These are phyloP conservation scores for Paramecium bursaria DNA, from an alignment of 73 alveolate species.

Conservation along the genomic window DNA sequence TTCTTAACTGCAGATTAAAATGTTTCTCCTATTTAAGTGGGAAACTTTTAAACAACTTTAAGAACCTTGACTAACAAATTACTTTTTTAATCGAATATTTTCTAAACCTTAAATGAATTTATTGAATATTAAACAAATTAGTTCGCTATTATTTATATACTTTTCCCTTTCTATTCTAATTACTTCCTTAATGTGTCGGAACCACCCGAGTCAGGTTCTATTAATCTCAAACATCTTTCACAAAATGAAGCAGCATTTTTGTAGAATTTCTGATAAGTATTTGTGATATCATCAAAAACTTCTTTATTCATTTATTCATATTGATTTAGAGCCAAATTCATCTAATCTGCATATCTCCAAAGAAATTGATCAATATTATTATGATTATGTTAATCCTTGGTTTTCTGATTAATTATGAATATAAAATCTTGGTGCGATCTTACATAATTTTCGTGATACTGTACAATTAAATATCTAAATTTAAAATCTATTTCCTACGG, in stretches of 20 bases:
- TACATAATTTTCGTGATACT: slow-evolving; percentile 1
- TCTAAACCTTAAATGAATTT: neutral
- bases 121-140: slow-evolving; percentile 49
- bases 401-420: neutral
- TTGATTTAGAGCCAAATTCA: neutral
- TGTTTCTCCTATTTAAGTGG: slow-evolving; percentile 40
- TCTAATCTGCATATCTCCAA: neutral
- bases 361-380: slow-evolving; percentile 5
- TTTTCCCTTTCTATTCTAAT: slow-evolving; percentile 31
- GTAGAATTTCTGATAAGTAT: slow-evolving; percentile 30
- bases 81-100: slow-evolving; percentile 12
- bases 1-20: slow-evolving; percentile 59
- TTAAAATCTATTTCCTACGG: neutral
- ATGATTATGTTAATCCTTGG: slow-evolving; percentile 4
- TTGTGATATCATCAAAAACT: slow-evolving; percentile 11
- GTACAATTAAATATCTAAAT: neutral
- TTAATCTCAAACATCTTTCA: slow-evolving; percentile 61
- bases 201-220: slow-evolving; percentile 71
- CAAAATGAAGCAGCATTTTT: slow-evolving; percentile 62
- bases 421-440: slow-evolving; percentile 31
- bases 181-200: slow-evolving; percentile 23
- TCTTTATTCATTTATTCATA: slow-evolving; percentile 10
- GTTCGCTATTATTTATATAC: slow-evolving; percentile 56
- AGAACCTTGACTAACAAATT: slow-evolving; percentile 51
- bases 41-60: slow-evolving; percentile 61